These are phyloP conservation scores for Calonectria leucothoes DNA, from an alignment of 2,329 filamentous ascomycete genomes.

Conservation along the genomic window DNA sequence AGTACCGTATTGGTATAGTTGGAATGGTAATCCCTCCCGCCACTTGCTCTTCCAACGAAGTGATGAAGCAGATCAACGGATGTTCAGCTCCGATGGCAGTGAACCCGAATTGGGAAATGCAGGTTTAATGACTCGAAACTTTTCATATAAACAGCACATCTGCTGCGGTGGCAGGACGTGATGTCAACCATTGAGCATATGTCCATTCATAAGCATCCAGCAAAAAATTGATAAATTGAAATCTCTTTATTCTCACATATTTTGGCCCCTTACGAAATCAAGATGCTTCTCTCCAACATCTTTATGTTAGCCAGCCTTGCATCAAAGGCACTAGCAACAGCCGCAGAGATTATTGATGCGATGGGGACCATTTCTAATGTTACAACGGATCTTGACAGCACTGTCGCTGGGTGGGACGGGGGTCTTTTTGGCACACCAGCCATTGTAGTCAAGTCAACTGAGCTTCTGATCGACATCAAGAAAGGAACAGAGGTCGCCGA, in stretches of 20 bases:
- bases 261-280: not conserved
- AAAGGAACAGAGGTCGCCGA: slow-evolving; percentile 51
- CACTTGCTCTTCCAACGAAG: not conserved
- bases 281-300: slow-evolving; percentile 39
- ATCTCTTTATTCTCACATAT: not conserved
- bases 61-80: not conserved
- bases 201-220: not conserved
- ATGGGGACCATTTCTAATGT: slow-evolving; percentile 49
- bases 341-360: slow-evolving; percentile 48
- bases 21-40: not conserved
- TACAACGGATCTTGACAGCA: slow-evolving; percentile 49
- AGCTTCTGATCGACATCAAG: slow-evolving; percentile 54
- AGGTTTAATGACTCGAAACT: not conserved
- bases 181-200: not conserved
- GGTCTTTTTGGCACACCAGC: slow-evolving; percentile 52
- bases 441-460: slow-evolving; percentile 53
- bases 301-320: slow-evolving; percentile 38
- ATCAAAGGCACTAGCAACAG: slow-evolving; percentile 45
- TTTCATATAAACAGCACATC: not conserved
- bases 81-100: not conserved
- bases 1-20: not conserved
- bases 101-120: not conserved
- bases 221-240: no score
- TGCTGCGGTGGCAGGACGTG: not conserved
- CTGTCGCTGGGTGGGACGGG: slow-evolving; percentile 52